Evolutionary conservation across 140 eudicot genomes (phyloP).

Genomic region (Cichorium intybus): DNA sequence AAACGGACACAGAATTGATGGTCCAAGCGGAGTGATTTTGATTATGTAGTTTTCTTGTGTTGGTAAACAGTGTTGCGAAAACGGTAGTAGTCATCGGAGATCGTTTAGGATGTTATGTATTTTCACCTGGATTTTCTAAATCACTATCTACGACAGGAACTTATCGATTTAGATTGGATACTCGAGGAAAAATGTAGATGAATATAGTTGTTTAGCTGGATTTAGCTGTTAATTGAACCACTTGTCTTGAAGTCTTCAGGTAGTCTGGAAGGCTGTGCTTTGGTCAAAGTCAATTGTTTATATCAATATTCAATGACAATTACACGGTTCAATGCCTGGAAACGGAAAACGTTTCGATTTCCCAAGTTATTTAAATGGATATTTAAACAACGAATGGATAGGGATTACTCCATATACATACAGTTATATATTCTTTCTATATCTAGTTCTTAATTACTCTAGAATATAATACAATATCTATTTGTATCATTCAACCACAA

Average conservation of each 20-base stretch:
- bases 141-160: neutral
- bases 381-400: neutral
- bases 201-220: neutral
- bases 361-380: neutral
- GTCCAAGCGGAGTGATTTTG: constrained; percentile 2
- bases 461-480: constrained; percentile 1
- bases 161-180: constrained; percentile 10
- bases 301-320: constrained; percentile 1
- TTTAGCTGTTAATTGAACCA: neutral
- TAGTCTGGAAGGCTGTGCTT: constrained; percentile 13
- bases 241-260: constrained; percentile 14
- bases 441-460: neutral
- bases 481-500: neutral
- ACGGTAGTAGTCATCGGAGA: constrained; percentile 3
- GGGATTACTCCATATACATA: constrained; percentile 5
- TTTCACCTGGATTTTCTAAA: neutral
- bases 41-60: neutral
- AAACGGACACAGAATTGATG: neutral
- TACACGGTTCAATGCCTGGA: constrained; percentile 14
- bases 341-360: neutral
- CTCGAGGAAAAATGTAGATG: neutral
- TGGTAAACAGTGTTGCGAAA: neutral
- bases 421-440: neutral
- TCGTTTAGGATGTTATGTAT: neutral
- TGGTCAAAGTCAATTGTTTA: constrained; percentile 30